A percentile compares a stretch with the other conserved stretches of the same genome.
These are phyloP conservation scores for Populus nigra DNA, from an alignment of 345 rosid species.

Conservation along the genomic window DNA sequence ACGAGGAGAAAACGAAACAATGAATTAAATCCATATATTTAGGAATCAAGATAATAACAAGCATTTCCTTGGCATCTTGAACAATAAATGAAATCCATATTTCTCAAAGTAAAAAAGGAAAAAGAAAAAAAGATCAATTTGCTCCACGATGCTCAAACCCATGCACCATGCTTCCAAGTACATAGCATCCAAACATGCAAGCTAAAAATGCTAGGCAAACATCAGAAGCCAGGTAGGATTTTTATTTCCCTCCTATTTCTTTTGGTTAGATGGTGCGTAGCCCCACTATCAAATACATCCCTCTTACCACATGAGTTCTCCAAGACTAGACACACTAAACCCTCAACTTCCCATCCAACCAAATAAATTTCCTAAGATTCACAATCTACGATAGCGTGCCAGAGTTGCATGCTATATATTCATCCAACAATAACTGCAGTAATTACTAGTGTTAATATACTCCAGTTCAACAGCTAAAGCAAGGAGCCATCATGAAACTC, in stretches of 20 bases:
- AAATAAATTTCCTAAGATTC: slow-evolving; percentile 21
- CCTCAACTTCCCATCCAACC: slow-evolving; percentile 2
- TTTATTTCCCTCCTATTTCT: background rate
- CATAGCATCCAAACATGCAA: slow-evolving; percentile 3
- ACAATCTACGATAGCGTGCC: slow-evolving; percentile 19
- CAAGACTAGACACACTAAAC: background rate
- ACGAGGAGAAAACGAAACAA: no score
- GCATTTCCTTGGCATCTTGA: background rate
- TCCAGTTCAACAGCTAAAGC: slow-evolving; percentile 18
- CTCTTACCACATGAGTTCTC: background rate
- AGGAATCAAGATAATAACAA: background rate
- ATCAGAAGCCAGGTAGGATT: slow-evolving; percentile 8
- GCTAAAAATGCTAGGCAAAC: slow-evolving; percentile 2
- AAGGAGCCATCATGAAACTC: slow-evolving; percentile 41
- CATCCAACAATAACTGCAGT: slow-evolving; percentile 13
- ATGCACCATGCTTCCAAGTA: background rate
- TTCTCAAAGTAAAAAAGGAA: no score
- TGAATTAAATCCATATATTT: no score
- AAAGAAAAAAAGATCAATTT: no score
- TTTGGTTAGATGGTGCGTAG: background rate
- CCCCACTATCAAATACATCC: background rate
- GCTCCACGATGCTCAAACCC: background rate
- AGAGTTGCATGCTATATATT: slow-evolving; percentile 21
- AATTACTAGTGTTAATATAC: background rate
- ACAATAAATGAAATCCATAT: slow-evolving; percentile 9